Evolutionary conservation across 495 filamentous ascomycete species (phyloP).

Genomic region (Podospora fimiseda): DNA sequence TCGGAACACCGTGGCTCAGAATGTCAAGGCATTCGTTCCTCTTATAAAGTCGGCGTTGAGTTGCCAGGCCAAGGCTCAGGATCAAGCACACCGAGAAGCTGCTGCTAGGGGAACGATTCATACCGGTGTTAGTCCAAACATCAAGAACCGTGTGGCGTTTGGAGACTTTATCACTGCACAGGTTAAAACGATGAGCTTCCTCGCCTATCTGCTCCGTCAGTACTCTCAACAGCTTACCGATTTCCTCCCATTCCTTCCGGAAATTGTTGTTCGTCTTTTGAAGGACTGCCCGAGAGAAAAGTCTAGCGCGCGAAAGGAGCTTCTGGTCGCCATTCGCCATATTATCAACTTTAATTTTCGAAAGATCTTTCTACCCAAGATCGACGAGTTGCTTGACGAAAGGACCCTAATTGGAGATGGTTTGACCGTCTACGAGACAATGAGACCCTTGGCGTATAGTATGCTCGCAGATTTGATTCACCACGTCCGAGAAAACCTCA

Average conservation of each 20-base stretch:
- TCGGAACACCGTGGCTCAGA: slow-evolving; percentile 64
- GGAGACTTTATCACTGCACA: slow-evolving; percentile 97
- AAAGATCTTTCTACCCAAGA: slow-evolving; percentile 89
- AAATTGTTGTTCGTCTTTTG: slow-evolving; percentile 84
- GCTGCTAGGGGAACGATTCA: slow-evolving; percentile 69
- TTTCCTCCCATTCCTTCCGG: slow-evolving; percentile 80
- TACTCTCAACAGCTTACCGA: slow-evolving; percentile 84
- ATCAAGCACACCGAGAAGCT: slow-evolving; percentile 83
- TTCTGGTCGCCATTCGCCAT: slow-evolving; percentile 92
- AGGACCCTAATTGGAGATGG: slow-evolving; percentile 91
- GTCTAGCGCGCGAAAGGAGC: slow-evolving; percentile 86
- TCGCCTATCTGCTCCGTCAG: slow-evolving; percentile 86
- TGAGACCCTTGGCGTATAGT: slow-evolving; percentile 93
- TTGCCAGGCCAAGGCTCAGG: slow-evolving; percentile 88
- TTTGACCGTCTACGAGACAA: slow-evolving; percentile 90
- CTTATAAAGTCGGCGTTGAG: slow-evolving; percentile 85
- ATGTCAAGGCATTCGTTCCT: slow-evolving; percentile 90
- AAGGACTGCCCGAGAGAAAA: slow-evolving; percentile 93
- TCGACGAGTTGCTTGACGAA: slow-evolving; percentile 92
- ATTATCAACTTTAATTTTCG: slow-evolving; percentile 99
- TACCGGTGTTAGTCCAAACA: slow-evolving; percentile 87
- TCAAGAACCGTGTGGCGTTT: slow-evolving; percentile 90
- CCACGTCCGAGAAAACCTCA: slow-evolving; percentile 81
- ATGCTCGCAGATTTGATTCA: slow-evolving; percentile 98
- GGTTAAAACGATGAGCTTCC: slow-evolving; percentile 98